Evolutionary conservation across 164 flowering plant genomes (phyloP).

Genomic region (Brasenia schreberi): DNA sequence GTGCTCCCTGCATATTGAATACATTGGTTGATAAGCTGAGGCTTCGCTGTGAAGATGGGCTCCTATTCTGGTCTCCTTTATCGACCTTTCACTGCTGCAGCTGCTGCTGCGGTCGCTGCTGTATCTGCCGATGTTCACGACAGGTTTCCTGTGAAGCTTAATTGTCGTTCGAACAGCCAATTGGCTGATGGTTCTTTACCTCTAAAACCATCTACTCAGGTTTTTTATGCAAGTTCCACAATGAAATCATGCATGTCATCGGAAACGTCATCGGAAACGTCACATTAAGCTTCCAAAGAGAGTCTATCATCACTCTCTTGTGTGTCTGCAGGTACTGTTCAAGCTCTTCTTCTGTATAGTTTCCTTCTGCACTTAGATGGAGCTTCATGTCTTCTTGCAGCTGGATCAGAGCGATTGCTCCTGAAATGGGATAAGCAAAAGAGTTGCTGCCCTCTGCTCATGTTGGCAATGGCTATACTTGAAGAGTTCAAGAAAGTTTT

Average conservation of each 20-base stretch:
- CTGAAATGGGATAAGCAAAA: constrained; percentile 14
- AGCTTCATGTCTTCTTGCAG: constrained; percentile 94
- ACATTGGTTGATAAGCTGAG: background rate
- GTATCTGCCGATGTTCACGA: constrained; percentile 44
- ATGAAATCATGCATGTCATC: constrained; percentile 38
- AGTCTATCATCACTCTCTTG: constrained; percentile 86
- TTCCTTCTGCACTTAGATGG: constrained; percentile 80
- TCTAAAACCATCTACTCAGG: background rate
- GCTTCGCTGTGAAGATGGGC: constrained; percentile 31
- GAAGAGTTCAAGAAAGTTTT: background rate
- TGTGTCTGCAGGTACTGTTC: constrained; percentile 78
- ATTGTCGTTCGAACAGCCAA: background rate
- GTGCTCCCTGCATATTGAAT: background rate
- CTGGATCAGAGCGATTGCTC: constrained; percentile 85
- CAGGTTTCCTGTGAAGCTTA: constrained; percentile 12
- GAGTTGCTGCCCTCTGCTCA: background rate
- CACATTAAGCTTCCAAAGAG: constrained; percentile 97
- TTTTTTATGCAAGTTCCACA: constrained; percentile 10
- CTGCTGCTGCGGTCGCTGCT: constrained; percentile 60
- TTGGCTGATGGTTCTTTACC: background rate
- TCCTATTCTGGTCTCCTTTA: constrained; percentile 58
- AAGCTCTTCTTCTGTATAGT: constrained; percentile 85
- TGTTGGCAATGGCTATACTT: background rate
- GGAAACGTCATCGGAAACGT: constrained; percentile 33
- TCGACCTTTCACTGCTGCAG: constrained; percentile 56